Evolutionary conservation across 2,329 filamentous ascomycete species (phyloP).

Genomic region (Hypomyces perniciosus): DNA sequence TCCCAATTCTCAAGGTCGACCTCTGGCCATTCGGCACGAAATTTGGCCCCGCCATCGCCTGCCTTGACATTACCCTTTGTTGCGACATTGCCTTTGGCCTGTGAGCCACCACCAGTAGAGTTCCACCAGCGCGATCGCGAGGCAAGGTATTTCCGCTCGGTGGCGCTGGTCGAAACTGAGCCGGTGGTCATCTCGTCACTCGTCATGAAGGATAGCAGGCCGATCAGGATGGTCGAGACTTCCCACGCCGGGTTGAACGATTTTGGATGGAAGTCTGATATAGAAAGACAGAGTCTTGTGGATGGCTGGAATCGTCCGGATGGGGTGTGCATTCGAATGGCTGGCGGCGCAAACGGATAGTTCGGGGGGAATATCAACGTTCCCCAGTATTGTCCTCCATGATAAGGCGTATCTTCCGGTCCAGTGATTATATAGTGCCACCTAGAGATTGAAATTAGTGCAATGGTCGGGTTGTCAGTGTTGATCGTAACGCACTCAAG

Average conservation of each 20-base stretch:
- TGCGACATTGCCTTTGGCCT: slow-evolving; percentile 45
- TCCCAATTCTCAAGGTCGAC: slow-evolving; percentile 83
- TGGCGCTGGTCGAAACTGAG: slow-evolving; percentile 68
- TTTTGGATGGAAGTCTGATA: slow-evolving; percentile 96
- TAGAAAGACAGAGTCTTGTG: slow-evolving; percentile 86
- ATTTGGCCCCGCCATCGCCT: slow-evolving; percentile 88
- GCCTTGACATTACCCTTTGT: slow-evolving; percentile 78
- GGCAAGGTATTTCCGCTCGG: slow-evolving; percentile 74
- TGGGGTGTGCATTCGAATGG: slow-evolving; percentile 98
- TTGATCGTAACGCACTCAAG: slow-evolving; percentile 58
- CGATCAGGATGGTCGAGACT: slow-evolving; percentile 91
- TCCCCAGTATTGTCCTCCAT: slow-evolving; percentile 96
- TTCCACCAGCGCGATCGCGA: slow-evolving; percentile 91
- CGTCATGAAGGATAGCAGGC: slow-evolving; percentile 95
- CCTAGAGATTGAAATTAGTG: slow-evolving; percentile 33
- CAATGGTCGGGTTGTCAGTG: background rate
- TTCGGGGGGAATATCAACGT: slow-evolving; percentile 91
- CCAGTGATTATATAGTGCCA: slow-evolving; percentile 97
- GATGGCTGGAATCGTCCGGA: slow-evolving; percentile 92
- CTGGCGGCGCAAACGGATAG: slow-evolving; percentile 94
- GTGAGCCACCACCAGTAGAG: slow-evolving; percentile 79
- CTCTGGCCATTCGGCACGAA: slow-evolving; percentile 83
- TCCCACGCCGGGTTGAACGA: slow-evolving; percentile 99
- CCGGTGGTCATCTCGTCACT: slow-evolving; percentile 98
- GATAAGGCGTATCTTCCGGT: slow-evolving; percentile 88